A percentile compares a stretch with the other conserved stretches of the same genome.
Evolutionary conservation across 2,329 filamentous ascomycete species (phyloP).

Genomic region (Penicillium sp.): DNA sequence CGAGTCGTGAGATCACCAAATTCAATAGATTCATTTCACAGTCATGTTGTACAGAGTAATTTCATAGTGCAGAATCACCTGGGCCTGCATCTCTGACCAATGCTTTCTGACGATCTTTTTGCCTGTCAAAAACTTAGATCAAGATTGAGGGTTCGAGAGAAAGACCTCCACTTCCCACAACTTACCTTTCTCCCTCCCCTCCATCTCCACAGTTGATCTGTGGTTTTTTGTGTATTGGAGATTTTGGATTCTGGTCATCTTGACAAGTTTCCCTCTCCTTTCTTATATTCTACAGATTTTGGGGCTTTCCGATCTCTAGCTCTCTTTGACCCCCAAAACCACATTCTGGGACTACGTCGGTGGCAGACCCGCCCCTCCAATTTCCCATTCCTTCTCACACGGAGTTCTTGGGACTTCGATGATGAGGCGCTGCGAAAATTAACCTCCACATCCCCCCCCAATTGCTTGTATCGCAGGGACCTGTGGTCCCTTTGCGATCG

Average conservation of each 20-base stretch:
- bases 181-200: background rate
- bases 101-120: conserved; percentile 3
- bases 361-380: conserved; percentile 1
- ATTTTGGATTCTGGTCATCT: background rate
- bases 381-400: background rate
- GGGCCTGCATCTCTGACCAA: background rate
- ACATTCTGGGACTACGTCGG: background rate
- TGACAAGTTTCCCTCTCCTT: background rate
- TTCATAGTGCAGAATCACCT: background rate
- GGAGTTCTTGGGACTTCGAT: conserved; percentile 12
- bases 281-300: background rate
- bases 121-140: background rate
- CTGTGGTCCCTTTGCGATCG: conserved; percentile 18
- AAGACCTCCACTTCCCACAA: conserved; percentile 3
- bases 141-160: background rate
- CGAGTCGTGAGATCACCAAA: conserved; percentile 7
- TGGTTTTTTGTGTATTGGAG: background rate
- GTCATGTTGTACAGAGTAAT: background rate
- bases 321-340: background rate
- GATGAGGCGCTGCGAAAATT: conserved; percentile 25
- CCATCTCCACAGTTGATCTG: background rate
- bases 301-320: background rate
- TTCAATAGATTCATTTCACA: background rate
- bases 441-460: conserved; percentile 13
- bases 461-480: conserved; percentile 18